Base-by-base conservation (phyloP, 495 filamentous ascomycete genomes). In the Evernia prunastri region DNA sequence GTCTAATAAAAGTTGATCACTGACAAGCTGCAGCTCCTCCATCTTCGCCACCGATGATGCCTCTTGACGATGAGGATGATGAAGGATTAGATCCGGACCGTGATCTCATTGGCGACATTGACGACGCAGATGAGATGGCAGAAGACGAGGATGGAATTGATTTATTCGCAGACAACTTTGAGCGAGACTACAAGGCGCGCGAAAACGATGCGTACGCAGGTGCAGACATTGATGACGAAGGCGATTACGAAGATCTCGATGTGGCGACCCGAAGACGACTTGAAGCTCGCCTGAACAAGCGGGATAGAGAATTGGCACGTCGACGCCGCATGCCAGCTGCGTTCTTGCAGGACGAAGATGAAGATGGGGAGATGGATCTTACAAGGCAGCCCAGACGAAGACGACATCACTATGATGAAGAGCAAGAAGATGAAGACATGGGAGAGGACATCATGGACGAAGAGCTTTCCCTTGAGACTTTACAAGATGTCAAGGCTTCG, bases 81-180 rank as follows among this genome's bases (percentile, higher is more conserved):
- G 87, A 92, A 60, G 82, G 86, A 43, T 71, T 85, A 15, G 86
- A 89, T 67, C 86, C 88, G 49, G 89, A 90, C 57, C 80, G 83
- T 59, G 88, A 91, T 65, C 74, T 95, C 9, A 79, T 87, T 53
- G 86, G 82, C 56, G 91, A 96, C 70, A 85, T 97, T 68, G 92
- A 97, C 62, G 95, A 99, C 69, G 83, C 91, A 54, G 95, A 97
- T 68, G 95, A 99, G 74, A 85, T 92, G 85, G 95, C 92, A 15
- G 95, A 97, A 73, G 94, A 97, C 70, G 90, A 94, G 69, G 89
- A 87, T 53, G 89, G 89, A 23, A 96, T 97, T 68, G 93, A 99
- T 76, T 83, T 99, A 33, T 97, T 97, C 71, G 88, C 82, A 39
- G 89, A 95, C 67, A 88, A 91, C 66, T 96, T 92, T 74, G 91